Base-by-base conservation (phyloP, 2,329 filamentous ascomycete species). In the Madurella fahalii region DNA sequence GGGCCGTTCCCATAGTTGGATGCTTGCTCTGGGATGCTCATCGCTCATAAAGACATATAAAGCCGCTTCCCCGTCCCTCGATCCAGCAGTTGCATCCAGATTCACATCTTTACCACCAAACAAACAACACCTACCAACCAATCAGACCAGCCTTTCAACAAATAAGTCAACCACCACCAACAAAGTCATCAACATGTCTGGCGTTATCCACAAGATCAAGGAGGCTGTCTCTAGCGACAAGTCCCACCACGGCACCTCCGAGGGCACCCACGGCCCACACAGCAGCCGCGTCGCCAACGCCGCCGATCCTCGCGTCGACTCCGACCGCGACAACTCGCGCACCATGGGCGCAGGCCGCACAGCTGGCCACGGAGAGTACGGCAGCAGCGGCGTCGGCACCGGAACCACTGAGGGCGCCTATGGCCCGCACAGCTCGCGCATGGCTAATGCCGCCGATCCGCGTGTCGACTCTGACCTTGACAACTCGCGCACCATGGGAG, bases 121-220 rank as follows among this genome's bases (percentile, higher is more conserved):
- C 54, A 54, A 18, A 17, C 48, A 41, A 46, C 32, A 44, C 9
- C 11, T 15, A 11, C 18, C 15, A 44, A 39, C 47, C 53, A 41
- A n/a, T 48, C 20, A 17, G n/a, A 9, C 25, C 25, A 31, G 30
- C 47, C n/a, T 44, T 25, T 47, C 45, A 25, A 52, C 47, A 20
- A 55, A 15, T 5, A 11, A 37, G 9, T 25, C 44, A 53, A 47
- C 37, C 45, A 57, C 31, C 47, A 53, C 7, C 17, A 47, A 53
- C 39, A 57, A 47, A 42, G 49, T 50, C 55, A 65, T 46, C 72
- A 81, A 58, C 65, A 83, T 83, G 80, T 81, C 80, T 69, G 69
- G 70, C 62, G 71, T 83, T 64, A 69, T 82, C 66, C 77, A 83
- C 74, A 83, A 83, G 71, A 75, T 82, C 68, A 83, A 83, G 76